Base-by-base conservation (phyloP, 108 stramenopile species). In the Cyclostephanos tholiformis region DNA sequence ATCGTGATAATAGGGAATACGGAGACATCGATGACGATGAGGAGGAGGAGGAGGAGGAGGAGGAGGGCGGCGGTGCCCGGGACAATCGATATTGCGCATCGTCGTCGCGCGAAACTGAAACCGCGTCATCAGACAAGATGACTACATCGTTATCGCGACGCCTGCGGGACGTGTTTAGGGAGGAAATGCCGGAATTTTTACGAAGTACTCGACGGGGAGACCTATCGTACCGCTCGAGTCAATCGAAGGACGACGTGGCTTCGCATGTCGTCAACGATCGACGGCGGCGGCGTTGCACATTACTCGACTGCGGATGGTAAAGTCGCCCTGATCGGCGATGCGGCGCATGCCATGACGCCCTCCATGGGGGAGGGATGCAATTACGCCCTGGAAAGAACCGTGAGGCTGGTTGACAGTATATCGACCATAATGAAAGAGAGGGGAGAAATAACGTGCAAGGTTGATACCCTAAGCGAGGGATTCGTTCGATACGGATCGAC, bases 331-430 rank as follows among this genome's bases (percentile, higher is more conserved):
- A 69, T 79, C 39, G 79, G 79, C 2, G 79, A 79, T 60, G 67
- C 79, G 14, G 74, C 74, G 12, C 79, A 79, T 43, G 50, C 74
- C n/a, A 75, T 79, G 67, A 79, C 79, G 12, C 73, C 79, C 9
- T 59, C 79, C 19, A 61, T 79, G 67, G 79, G 79, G 0, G 79
- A 79, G 60, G 79, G 79, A 0, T 75, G 74, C 68, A 79, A 79
- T 17, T 63, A 51, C n/a, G 79, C 79, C 2, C 16, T 79, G 67
- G 79, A 60, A 4, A 75, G 74, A 23, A 73, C 74, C 3, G 68
- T 75, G 52, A 70, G 57, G 39, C 79, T 79, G 0, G 55, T 69
- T 16, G 68, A 79, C 32, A 39, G 36, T 14, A 30, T 79, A 30
- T 36, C 27, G 25, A 27, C 55, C 14, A 14, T 19, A 17, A 72